Percentiles rank a stretch among this genome's conserved stretches.
phyloP scores from a whole-genome alignment of 805 yeast species.

The Ogataea nonfermentans region DNA sequence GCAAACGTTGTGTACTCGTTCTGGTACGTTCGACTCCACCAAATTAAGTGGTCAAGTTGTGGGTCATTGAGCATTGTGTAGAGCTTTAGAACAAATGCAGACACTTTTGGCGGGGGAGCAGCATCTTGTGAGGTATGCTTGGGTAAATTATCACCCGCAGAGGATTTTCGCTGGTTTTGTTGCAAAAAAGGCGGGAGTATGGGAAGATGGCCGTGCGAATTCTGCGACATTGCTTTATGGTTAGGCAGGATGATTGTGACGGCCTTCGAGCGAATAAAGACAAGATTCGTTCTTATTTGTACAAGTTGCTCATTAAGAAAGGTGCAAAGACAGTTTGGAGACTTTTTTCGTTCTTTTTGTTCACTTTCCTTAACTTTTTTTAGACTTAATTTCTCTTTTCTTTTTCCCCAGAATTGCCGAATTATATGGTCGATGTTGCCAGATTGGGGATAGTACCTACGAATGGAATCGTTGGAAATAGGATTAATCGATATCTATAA shows the following conservation, averaged over 20 bases:
- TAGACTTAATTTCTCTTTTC: conserved; percentile 4
- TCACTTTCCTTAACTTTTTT: neutral
- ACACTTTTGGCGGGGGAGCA: conserved; percentile 38
- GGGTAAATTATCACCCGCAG: conserved; percentile 6
- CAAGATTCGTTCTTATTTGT: neutral
- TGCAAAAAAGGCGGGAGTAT: conserved; percentile 3
- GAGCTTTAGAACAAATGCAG: conserved; percentile 64
- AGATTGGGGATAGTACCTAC: neutral
- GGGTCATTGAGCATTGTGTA: conserved; percentile 62
- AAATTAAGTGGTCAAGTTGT: conserved; percentile 50
- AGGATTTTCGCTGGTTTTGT: conserved; percentile 4
- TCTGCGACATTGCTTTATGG: conserved; percentile 5
- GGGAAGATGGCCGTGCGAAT: conserved; percentile 8
- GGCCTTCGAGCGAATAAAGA: neutral
- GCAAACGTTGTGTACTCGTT: conserved; percentile 56
- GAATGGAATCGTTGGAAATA: neutral
- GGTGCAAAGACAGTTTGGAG: neutral
- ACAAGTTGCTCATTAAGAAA: conserved; percentile 1
- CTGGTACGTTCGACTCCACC: conserved; percentile 56
- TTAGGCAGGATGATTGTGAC: neutral
- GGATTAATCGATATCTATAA: neutral
- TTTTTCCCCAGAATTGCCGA: conserved; percentile 3
- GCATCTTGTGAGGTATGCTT: neutral
- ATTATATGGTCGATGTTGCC: neutral
- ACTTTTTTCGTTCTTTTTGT: neutral